These are phyloP conservation scores for Phytophthora idaei DNA, from an alignment of 352 stramenopile genomes.

Conservation along the genomic window DNA sequence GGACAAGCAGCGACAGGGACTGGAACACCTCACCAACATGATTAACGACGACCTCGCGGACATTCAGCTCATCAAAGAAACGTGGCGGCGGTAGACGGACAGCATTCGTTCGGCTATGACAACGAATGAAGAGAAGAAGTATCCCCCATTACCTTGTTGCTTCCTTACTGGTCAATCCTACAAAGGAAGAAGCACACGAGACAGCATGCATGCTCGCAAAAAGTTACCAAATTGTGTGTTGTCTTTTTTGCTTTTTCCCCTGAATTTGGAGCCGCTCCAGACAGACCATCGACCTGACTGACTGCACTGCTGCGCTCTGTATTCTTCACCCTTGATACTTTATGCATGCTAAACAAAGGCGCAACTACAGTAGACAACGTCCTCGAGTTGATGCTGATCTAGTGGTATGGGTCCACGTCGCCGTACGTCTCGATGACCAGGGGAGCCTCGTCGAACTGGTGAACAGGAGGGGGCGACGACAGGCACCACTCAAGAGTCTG, in stretches of 20 bases:
- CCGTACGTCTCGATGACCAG: slow-evolving; percentile 90
- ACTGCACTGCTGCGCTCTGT: slow-evolving; percentile 9
- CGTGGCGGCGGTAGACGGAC: slow-evolving; percentile 66
- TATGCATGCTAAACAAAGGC: slow-evolving; percentile 32
- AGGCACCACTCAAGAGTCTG: slow-evolving; percentile 89
- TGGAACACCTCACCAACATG: slow-evolving; percentile 84
- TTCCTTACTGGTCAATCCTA: no score
- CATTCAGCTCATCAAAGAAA: slow-evolving; percentile 90
- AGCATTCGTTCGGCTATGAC: neutral
- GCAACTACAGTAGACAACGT: slow-evolving; percentile 12
- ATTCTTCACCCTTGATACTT: slow-evolving; percentile 32
- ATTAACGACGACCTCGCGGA: slow-evolving; percentile 87
- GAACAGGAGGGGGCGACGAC: slow-evolving; percentile 80
- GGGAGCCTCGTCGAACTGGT: slow-evolving; percentile 90
- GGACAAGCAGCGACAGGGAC: slow-evolving; percentile 83
- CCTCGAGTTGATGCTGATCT: slow-evolving; percentile 33
- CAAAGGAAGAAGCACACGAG: slow-evolving; percentile 4
- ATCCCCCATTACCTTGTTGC: no score
- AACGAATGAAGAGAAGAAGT: neutral
- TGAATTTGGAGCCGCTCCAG: slow-evolving; percentile 16
- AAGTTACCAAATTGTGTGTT: slow-evolving; percentile 38
- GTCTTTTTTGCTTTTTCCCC: slow-evolving; percentile 21
- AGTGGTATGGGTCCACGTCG: slow-evolving; percentile 84
- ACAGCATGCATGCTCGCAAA: slow-evolving; percentile 34
- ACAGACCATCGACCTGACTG: neutral